Conservation (phyloP, 345 rosid species). For the Lumnitzera racemosa region DNA sequence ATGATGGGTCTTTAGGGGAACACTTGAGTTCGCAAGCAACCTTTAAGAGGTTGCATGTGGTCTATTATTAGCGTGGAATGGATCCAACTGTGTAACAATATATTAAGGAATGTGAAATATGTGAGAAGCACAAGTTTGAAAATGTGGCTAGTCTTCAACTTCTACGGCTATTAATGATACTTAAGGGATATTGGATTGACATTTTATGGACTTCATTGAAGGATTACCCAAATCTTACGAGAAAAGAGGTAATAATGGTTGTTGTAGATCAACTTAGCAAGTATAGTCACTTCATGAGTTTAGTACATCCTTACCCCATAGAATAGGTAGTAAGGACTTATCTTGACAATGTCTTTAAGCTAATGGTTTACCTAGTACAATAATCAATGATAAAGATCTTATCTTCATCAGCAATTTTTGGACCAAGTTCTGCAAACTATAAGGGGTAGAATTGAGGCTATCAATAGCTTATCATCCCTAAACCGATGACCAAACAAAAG, state of each 20-base stretch:
- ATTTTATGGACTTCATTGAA: not conserved
- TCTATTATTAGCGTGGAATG: not conserved
- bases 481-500: conserved; percentile 1
- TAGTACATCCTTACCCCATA: not conserved
- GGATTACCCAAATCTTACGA: not conserved
- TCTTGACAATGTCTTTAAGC: not conserved
- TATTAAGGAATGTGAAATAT: not conserved
- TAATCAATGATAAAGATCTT: not conserved
- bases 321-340: not conserved
- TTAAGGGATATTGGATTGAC: not conserved
- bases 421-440: not conserved
- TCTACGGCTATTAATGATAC: too few species aligned
- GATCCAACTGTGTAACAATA: not conserved
- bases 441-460: not conserved
- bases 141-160: too few species aligned
- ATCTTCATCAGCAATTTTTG: not conserved
- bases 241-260: not conserved
- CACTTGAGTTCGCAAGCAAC: not conserved
- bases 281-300: not conserved
- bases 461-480: not conserved
- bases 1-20: not conserved
- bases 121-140: too few species aligned
- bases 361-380: not conserved
- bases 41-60: not conserved
- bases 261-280: not conserved